Conservation (phyloP, 2,329 filamentous ascomycete species). For the Tolypocladium paradoxum region DNA sequence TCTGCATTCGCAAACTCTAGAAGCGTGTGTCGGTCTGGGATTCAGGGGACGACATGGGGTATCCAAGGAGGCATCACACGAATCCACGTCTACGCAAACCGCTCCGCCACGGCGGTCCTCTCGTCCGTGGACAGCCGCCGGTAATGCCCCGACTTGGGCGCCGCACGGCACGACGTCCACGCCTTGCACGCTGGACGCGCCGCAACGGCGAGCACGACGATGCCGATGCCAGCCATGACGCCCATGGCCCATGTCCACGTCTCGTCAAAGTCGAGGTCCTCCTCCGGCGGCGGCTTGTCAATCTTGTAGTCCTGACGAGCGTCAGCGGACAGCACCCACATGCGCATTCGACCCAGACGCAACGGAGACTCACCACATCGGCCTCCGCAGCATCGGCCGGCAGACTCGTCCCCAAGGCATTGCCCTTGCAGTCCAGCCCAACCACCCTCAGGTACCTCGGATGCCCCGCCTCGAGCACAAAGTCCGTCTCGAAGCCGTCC, state of each 20-base stretch:
- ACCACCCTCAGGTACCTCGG: constrained; percentile 1
- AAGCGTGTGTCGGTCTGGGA: too few relatives aligned
- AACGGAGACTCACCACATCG: constrained; percentile 1
- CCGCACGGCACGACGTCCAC: background rate
- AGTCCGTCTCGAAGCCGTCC: constrained; percentile 3
- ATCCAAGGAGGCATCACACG: background rate
- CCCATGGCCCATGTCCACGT: background rate
- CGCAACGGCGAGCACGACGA: background rate
- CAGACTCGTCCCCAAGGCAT: background rate
- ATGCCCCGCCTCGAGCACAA: constrained; percentile 1
- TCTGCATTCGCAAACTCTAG: too few relatives aligned
- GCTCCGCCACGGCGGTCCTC: background rate
- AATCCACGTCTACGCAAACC: background rate
- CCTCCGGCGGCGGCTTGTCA: background rate
- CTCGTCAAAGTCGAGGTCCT: background rate
- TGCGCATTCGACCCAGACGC: background rate
- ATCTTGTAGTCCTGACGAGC: background rate
- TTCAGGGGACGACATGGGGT: background rate
- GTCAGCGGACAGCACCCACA: background rate
- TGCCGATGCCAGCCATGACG: background rate
- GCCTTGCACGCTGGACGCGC: background rate
- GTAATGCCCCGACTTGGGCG: background rate
- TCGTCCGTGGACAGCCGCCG: background rate
- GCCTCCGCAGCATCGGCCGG: background rate
- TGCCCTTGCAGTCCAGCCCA: constrained; percentile 2